These are phyloP conservation scores for Schizochytrium sp. DNA, from an alignment of 108 stramenopile genomes.

Conservation along the genomic window DNA sequence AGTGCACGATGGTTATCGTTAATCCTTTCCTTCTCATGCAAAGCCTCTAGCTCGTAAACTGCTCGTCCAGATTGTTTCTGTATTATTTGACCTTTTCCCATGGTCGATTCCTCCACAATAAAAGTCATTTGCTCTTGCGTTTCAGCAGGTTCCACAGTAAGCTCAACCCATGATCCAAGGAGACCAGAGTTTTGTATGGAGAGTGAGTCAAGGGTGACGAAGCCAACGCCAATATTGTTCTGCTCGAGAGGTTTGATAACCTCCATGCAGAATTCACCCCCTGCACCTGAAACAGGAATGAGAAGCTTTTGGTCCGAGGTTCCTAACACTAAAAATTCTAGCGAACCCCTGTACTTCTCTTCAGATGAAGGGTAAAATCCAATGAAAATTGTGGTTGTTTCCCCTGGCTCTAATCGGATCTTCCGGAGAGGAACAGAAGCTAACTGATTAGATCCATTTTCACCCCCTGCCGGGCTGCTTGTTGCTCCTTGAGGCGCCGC, in stretches of 20 bases:
- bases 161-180: background rate
- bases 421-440: background rate
- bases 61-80: background rate
- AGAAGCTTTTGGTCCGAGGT: background rate
- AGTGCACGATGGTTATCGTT: background rate
- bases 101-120: background rate
- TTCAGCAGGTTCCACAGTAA: constrained; percentile 14
- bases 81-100: background rate
- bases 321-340: background rate
- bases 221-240: background rate
- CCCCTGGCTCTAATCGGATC: background rate
- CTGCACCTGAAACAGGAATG: background rate
- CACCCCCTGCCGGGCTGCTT: background rate
- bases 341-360: background rate
- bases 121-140: background rate
- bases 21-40: constrained; percentile 21
- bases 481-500: background rate
- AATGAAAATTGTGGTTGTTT: background rate
- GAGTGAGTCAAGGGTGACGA: background rate
- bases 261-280: background rate
- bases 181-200: background rate
- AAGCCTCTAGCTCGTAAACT: background rate
- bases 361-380: constrained; percentile 3
- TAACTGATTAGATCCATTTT: background rate
- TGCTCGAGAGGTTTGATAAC: background rate